These are phyloP conservation scores for Sugiyamaella neomexicana DNA, from an alignment of 1,139 yeast species.

Conservation along the genomic window DNA sequence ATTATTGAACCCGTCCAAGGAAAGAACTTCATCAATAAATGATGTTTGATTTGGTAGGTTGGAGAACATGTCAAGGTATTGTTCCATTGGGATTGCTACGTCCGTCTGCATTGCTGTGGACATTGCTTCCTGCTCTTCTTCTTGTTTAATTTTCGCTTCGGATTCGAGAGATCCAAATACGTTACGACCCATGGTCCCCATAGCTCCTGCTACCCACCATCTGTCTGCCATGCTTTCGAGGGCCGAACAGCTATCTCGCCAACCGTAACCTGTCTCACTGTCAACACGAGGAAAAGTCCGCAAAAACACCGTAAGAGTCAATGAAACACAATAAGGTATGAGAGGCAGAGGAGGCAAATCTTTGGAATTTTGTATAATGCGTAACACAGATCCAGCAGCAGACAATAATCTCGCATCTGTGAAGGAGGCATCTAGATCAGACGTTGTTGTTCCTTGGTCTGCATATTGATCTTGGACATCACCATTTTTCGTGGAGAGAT, in stretches of 20 bases:
- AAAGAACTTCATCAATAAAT: conserved; percentile 39
- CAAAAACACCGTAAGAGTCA: conserved; percentile 40
- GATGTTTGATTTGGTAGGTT: conserved; percentile 42
- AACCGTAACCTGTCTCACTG: conserved; percentile 33
- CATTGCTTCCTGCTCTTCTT: conserved; percentile 2
- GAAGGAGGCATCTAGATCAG: conserved; percentile 7
- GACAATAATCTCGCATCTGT: conserved; percentile 29
- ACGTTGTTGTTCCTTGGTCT: not conserved
- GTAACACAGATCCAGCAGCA: conserved; percentile 38
- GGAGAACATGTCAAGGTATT: conserved; percentile 39
- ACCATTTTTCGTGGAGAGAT: conserved; percentile 2
- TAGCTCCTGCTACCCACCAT: conserved; percentile 45
- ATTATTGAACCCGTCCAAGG: conserved; percentile 33
- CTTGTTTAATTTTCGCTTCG: conserved; percentile 13
- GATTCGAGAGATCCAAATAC: conserved; percentile 35
- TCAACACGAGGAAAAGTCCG: conserved; percentile 38
- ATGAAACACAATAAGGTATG: conserved; percentile 39
- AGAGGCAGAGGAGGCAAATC: conserved; percentile 39
- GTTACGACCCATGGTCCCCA: conserved; percentile 42
- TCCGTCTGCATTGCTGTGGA: conserved; percentile 13
- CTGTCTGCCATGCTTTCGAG: conserved; percentile 36
- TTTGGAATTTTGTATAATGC: conserved; percentile 31
- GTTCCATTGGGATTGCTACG: conserved; percentile 28
- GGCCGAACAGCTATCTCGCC: conserved; percentile 36
- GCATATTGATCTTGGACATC: not conserved